Evolutionary conservation across 2,329 filamentous ascomycete genomes (phyloP).

Genomic region (Xylariaceae sp.): DNA sequence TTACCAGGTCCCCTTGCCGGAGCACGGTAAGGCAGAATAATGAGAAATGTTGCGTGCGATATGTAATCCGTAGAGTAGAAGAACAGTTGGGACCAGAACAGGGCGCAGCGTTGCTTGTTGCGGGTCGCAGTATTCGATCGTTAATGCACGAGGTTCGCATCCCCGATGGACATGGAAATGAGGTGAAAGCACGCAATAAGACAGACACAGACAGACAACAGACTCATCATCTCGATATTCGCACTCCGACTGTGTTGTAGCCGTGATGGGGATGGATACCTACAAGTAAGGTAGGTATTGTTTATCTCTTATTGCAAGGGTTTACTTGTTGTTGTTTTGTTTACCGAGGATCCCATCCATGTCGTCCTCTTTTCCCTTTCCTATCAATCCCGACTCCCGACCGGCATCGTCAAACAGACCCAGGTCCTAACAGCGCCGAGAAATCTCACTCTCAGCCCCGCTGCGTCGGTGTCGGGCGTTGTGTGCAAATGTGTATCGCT

Average conservation of each 20-base stretch:
- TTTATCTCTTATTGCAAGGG: not conserved
- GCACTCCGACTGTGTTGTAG: too few species aligned
- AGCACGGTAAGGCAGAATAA: not conserved
- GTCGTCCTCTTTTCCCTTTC: not conserved
- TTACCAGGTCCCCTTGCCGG: not conserved
- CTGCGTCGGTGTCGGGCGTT: not conserved
- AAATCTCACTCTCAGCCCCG: not conserved
- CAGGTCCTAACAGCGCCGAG: not conserved
- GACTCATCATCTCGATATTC: too few species aligned
- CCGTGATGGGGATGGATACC: too few species aligned
- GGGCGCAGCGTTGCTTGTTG: not conserved
- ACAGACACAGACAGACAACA: too few species aligned
- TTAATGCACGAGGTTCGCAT: not conserved
- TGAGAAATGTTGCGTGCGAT: not conserved
- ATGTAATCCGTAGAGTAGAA: not conserved
- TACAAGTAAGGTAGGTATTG: not conserved
- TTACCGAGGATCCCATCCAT: not conserved
- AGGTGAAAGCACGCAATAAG: not conserved
- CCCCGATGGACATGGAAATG: not conserved
- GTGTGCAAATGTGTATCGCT: not conserved
- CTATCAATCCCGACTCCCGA: not conserved
- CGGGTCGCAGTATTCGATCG: not conserved
- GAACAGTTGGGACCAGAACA: too few species aligned
- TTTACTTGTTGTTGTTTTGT: not conserved
- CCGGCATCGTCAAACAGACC: not conserved